Evolutionary conservation across 352 stramenopile genomes (phyloP).

Genomic region (Phytophthora macrochlamydospora): DNA sequence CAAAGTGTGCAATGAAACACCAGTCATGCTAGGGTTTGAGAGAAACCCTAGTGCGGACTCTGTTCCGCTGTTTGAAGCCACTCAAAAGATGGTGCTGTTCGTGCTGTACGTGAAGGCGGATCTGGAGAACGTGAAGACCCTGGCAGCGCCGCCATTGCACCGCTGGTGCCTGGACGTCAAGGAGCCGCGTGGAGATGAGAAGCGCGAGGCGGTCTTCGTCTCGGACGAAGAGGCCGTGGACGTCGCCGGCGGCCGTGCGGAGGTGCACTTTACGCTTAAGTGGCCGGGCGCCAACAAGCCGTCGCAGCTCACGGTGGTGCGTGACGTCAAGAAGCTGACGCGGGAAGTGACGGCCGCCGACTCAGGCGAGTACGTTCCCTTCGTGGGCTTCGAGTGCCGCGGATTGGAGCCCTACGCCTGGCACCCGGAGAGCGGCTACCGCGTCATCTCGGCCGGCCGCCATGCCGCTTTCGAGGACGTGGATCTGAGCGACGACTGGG

Average conservation of each 20-base stretch:
- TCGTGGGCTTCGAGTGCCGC: conserved; percentile 89
- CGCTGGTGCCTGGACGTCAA: conserved; percentile 89
- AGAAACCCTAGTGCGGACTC: neutral
- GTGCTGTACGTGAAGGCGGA: conserved; percentile 90
- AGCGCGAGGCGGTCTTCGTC: conserved; percentile 76
- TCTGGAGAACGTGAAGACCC: conserved; percentile 84
- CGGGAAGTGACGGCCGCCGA: conserved; percentile 58
- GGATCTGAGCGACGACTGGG: conserved; percentile 85
- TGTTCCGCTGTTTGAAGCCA: no score
- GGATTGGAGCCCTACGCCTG: conserved; percentile 83
- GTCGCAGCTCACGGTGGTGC: conserved; percentile 81
- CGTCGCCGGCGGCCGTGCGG: conserved; percentile 72
- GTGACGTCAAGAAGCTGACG: conserved; percentile 89
- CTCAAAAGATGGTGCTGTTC: conserved; percentile 72
- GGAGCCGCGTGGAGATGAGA: conserved; percentile 79
- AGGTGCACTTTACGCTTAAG: conserved; percentile 86
- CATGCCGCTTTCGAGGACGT: conserved; percentile 80
- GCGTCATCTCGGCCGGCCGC: conserved; percentile 58
- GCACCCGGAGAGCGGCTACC: conserved; percentile 82
- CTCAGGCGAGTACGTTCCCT: conserved; percentile 76
- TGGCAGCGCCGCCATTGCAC: conserved; percentile 68
- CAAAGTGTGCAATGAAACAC: neutral
- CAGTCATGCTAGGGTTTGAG: neutral
- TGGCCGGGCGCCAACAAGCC: conserved; percentile 85
- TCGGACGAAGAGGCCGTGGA: conserved; percentile 82